Conservation (phyloP, 176 grass and related monocot genomes). For the Areca catechu region DNA sequence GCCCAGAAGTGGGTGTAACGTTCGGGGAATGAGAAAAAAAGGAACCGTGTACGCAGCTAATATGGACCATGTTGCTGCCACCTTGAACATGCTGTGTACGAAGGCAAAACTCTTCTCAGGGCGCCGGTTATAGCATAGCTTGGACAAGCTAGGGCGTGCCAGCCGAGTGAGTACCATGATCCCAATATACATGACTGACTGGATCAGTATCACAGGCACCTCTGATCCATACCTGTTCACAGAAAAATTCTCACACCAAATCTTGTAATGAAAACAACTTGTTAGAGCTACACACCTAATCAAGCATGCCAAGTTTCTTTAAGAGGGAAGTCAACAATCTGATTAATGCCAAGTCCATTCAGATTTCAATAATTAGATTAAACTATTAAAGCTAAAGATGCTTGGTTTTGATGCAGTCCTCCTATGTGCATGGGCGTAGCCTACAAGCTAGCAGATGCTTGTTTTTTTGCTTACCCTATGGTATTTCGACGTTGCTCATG, state of each 20-base stretch:
- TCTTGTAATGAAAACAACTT: too few species aligned
- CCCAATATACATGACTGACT: slow-evolving; percentile 49
- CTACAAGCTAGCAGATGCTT: not conserved
- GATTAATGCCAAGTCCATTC: too few species aligned
- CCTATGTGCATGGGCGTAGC: too few species aligned
- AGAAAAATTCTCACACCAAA: not conserved
- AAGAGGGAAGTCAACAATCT: too few species aligned
- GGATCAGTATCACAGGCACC: slow-evolving; percentile 60
- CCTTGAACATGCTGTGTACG: slow-evolving; percentile 60
- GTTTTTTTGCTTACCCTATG: slow-evolving; percentile 66
- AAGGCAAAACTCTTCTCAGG: slow-evolving; percentile 52
- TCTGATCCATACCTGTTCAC: slow-evolving; percentile 70
- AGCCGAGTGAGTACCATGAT: slow-evolving; percentile 55
- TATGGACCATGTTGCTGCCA: slow-evolving; percentile 37
- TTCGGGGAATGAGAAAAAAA: slow-evolving; percentile 83
- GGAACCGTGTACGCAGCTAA: slow-evolving; percentile 57
- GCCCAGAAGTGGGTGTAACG: slow-evolving; percentile 73
- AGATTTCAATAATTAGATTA: too few species aligned
- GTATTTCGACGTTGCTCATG: slow-evolving; percentile 76
- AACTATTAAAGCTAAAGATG: too few species aligned
- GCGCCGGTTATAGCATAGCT: slow-evolving; percentile 65
- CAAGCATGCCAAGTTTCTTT: too few species aligned
- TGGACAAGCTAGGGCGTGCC: slow-evolving; percentile 56
- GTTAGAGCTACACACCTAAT: too few species aligned
- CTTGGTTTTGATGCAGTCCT: too few species aligned